Base-by-base conservation (phyloP, 2,329 filamentous ascomycete species). In the Diaporthe sp. region DNA sequence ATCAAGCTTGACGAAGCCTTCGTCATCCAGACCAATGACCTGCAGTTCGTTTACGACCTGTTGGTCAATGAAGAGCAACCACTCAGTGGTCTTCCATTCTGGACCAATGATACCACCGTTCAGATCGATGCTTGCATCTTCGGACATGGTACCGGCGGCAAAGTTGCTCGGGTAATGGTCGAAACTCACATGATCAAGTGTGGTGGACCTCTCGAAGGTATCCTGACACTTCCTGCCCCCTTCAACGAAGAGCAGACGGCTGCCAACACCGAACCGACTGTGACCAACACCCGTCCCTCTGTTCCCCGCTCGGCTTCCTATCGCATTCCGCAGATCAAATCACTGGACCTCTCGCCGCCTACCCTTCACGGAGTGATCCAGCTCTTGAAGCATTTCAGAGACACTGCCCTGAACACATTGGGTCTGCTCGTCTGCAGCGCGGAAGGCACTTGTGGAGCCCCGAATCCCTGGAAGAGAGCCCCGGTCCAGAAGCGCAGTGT, bases 111-210 rank as follows among this genome's bases (percentile, higher is more conserved):
- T 37, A 51, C 37, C 72, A 39, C 17, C 22, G 15, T 42, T 12
- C 19, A 44, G n/a, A 7, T 17, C 55, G 53, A 58, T 25, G 15
- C 39, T 28, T 75, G 69, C 31, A 58, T 77, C 37, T 72, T 67
- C 17, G 75, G 75, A 34, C 75, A 75, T 58, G 75, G 69, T 28
- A 46, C 58, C 42, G 75, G 75, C 72, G 75, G 69, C 12, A 4
- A 19, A 28, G 31, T 51, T 53, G 69, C 75, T 31, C 25, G 59
- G 15, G 22, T 37, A 49, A 28, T 75, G 57, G 39, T 68, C 19
- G 44, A 25, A 17, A 31, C 31, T 13, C 37, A 68, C 8, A 3
- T 13, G 9, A 13, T 59, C 15, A 22, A 51, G 8, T 68, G 62
- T 58, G 75, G 73, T 19, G 62, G 69, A 46, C 42, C 37, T 15